Conservation (phyloP, 1,284 basidiomycete species). For the Moesziomyces sp. region DNA sequence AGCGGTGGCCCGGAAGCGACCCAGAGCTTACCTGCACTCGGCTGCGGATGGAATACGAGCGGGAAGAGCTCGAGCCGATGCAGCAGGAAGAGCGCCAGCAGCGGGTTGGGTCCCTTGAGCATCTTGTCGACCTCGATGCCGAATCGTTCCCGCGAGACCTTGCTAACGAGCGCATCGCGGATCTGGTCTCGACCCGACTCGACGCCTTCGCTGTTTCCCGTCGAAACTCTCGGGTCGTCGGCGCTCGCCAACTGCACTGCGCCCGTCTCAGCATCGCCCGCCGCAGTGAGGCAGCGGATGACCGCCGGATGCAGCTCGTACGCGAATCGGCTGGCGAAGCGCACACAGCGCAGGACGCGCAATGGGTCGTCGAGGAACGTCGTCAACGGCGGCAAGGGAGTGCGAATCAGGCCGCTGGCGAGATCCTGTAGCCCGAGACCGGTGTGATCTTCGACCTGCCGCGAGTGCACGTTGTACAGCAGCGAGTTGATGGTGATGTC, state of each 20-base stretch:
- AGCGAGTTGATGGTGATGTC: constrained; percentile 96
- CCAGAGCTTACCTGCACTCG: constrained; percentile 24
- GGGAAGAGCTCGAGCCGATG: constrained; percentile 55
- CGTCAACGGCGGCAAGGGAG: constrained; percentile 84
- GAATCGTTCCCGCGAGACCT: constrained; percentile 66
- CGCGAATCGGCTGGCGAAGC: constrained; percentile 90
- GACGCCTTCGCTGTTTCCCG: constrained; percentile 14
- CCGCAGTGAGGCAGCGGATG: constrained; percentile 51
- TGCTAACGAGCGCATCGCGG: constrained; percentile 53
- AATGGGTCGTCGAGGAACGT: constrained; percentile 96
- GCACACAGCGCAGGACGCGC: constrained; percentile 86
- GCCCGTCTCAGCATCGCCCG: constrained; percentile 10
- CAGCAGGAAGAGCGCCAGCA: constrained; percentile 53
- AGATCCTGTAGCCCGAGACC: constrained; percentile 84
- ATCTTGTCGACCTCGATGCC: constrained; percentile 68
- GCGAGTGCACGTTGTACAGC: constrained; percentile 94
- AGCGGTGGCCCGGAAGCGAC: neutral
- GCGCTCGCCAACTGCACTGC: constrained; percentile 19
- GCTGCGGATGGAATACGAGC: constrained; percentile 56
- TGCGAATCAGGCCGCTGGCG: constrained; percentile 81
- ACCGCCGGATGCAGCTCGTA: constrained; percentile 83
- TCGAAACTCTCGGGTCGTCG: constrained; percentile 33
- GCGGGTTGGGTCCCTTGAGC: constrained; percentile 62
- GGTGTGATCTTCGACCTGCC: constrained; percentile 89
- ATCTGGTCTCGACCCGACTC: constrained; percentile 71